phyloP scores from a whole-genome alignment of 2,329 filamentous ascomycete species.

The Raffaelea ambrosiae region DNA sequence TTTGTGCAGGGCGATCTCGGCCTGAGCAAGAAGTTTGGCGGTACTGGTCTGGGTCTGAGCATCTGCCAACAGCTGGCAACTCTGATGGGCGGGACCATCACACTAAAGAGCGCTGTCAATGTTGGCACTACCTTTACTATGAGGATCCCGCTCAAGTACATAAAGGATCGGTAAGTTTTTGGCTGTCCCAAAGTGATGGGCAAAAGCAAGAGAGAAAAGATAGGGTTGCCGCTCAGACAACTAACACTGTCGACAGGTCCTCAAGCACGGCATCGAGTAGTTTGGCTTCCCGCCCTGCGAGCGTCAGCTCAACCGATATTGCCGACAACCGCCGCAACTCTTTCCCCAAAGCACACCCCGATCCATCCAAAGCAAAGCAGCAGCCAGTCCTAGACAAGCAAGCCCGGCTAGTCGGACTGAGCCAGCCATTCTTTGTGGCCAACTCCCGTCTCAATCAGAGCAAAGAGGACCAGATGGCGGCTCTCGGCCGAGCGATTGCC shows the following conservation, averaged over 20 bases:
- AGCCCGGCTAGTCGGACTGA: constrained; percentile 73
- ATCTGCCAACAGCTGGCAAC: constrained; percentile 82
- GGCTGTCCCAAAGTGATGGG: not conserved
- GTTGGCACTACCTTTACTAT: constrained; percentile 75
- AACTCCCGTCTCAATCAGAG: constrained; percentile 26
- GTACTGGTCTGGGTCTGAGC: constrained; percentile 78
- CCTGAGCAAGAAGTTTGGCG: constrained; percentile 81
- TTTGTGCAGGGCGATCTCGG: constrained; percentile 91
- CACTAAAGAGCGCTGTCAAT: constrained; percentile 61
- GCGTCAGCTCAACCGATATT: constrained; percentile 33
- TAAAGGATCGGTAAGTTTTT: constrained; percentile 52
- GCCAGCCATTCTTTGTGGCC: constrained; percentile 69
- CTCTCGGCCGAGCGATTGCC: constrained; percentile 56
- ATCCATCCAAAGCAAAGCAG: constrained; percentile 18
- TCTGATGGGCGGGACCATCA: constrained; percentile 73
- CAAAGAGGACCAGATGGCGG: constrained; percentile 54
- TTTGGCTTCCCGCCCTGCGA: constrained; percentile 38
- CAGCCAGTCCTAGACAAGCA: constrained; percentile 50
- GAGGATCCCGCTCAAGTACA: constrained; percentile 70
- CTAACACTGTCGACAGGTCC: too few species aligned
- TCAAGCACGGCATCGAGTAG: constrained; percentile 49
- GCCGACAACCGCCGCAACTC: constrained; percentile 24
- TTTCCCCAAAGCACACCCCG: constrained; percentile 15
- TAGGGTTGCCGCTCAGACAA: too few species aligned
- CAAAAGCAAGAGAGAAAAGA: too few species aligned